Base-by-base conservation (phyloP, 1,284 basidiomycete genomes). In the Inonotus hispidus region DNA sequence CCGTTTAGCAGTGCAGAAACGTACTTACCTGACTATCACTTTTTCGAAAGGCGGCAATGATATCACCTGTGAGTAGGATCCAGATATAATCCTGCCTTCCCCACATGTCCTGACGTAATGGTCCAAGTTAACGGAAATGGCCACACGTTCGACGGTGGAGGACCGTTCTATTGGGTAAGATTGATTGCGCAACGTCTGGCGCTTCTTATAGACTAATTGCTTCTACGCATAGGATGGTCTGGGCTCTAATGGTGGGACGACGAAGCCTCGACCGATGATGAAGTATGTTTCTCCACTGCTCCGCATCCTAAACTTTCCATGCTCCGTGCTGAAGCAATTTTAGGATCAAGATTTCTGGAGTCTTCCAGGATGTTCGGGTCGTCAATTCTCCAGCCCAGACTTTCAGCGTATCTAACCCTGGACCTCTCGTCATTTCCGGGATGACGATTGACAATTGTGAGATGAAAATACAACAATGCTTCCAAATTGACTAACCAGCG, bases 301-400 rank as follows among this genome's bases (percentile, higher is more conserved):
- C n/a, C n/a, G 2, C 11, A 39, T 39, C n/a, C 38, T 39, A 39
- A 50, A n/a, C n/a, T n/a, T n/a, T n/a, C n/a, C n/a, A n/a, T n/a
- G n/a, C n/a, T n/a, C n/a, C n/a, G n/a, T n/a, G n/a, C n/a, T n/a
- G n/a, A n/a, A n/a, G n/a, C n/a, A n/a, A n/a, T n/a, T n/a, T n/a
- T n/a, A 82, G 81, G 69, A 82, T 83, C 63, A 77, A 77, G 65
- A 82, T 80, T 1, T 82, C 81, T 45, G 82, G 81, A 0, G 75
- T 74, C 11, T 82, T 75, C 65, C 68, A 68, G 68, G 72, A 75
- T 49, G 66, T 74, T 41, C 72, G 72, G 59, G 72, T 77, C n/a
- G 66, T 73, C 45, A 76, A 77, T 68, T 75, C 75, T 2, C 75
- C 75, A 1, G 70, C 68, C 10, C 68, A 69, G 47, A 66, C 68